Conservation (phyloP, 768 basidiomycete species). For the Termitomyces sp. region DNA sequence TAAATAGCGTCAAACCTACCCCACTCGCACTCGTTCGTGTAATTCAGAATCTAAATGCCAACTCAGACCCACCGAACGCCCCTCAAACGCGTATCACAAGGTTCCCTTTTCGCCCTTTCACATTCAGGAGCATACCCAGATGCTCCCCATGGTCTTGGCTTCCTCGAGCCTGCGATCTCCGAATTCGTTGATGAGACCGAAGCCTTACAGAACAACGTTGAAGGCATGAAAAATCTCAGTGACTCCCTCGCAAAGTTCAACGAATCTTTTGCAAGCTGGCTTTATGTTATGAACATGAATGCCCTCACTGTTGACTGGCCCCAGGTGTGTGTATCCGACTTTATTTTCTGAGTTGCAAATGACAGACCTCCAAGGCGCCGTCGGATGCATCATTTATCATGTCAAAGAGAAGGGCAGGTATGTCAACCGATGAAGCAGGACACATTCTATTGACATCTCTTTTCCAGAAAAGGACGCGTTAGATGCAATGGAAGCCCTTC, state of each 20-base stretch:
- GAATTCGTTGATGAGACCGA: conserved; percentile 91
- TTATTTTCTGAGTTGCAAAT: background rate
- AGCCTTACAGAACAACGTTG: conserved; percentile 67
- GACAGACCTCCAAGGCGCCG: conserved; percentile 42
- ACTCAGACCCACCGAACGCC: conserved; percentile 67
- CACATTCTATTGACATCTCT: background rate
- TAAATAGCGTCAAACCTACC: conserved; percentile 19
- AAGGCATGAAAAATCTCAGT: conserved; percentile 65
- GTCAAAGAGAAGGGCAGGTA: conserved; percentile 59
- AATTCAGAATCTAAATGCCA: conserved; percentile 8
- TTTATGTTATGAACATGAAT: conserved; percentile 94
- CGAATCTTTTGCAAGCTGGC: conserved; percentile 87
- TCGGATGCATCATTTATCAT: conserved; percentile 53
- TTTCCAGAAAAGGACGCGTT: conserved; percentile 53
- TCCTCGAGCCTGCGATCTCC: conserved; percentile 76
- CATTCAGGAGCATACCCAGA: conserved; percentile 67
- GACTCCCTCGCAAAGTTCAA: conserved; percentile 82
- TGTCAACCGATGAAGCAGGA: conserved; percentile 7
- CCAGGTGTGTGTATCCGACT: conserved; percentile 44
- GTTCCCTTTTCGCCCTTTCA: conserved; percentile 83
- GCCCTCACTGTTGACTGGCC: conserved; percentile 92
- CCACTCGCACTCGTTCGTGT: conserved; percentile 17
- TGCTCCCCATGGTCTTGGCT: conserved; percentile 80
- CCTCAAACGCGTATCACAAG: conserved; percentile 84
- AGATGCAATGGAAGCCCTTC: conserved; percentile 48